Percentiles rank a stretch among this genome's conserved stretches.
Evolutionary conservation across 176 grass and related monocot species (phyloP).

Genomic region (Pontederia paniculata): DNA sequence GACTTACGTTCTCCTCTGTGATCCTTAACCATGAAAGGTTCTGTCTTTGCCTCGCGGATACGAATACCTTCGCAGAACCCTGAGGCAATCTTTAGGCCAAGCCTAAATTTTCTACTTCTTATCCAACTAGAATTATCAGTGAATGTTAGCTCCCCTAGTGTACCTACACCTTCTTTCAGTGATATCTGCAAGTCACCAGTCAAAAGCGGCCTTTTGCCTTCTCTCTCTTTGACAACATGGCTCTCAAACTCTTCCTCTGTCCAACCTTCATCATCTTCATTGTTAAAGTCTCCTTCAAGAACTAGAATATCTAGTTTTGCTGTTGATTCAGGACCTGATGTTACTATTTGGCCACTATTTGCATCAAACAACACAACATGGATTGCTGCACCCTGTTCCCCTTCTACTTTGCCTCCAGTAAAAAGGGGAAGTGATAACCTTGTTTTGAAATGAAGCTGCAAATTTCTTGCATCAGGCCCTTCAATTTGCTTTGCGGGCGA

Average conservation of each 20-base stretch:
- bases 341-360: slow-evolving; percentile 1
- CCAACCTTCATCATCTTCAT: slow-evolving; percentile 12
- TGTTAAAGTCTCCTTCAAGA: slow-evolving; percentile 13
- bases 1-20: slow-evolving; percentile 12
- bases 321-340: slow-evolving; percentile 3
- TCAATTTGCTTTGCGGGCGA: background rate
- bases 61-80: slow-evolving; percentile 5
- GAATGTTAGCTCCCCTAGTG: background rate
- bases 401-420: slow-evolving; percentile 15
- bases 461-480: slow-evolving; percentile 11
- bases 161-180: slow-evolving; percentile 4
- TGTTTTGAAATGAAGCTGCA: slow-evolving; percentile 2
- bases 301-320: slow-evolving; percentile 11
- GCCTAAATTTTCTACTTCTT: slow-evolving; percentile 5
- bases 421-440: slow-evolving; percentile 5
- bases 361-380: slow-evolving; percentile 15
- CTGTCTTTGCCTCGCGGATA: slow-evolving; percentile 12
- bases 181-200: slow-evolving; percentile 11
- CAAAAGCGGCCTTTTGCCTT: slow-evolving; percentile 14
- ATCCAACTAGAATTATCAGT: slow-evolving; percentile 13
- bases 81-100: slow-evolving; percentile 9
- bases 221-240: slow-evolving; percentile 8
- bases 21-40: slow-evolving; percentile 5
- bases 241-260: slow-evolving; percentile 12
- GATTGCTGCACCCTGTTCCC: slow-evolving; percentile 4